Conservation (phyloP, 169 alveolate species). For the Amoebophrya sp. region DNA sequence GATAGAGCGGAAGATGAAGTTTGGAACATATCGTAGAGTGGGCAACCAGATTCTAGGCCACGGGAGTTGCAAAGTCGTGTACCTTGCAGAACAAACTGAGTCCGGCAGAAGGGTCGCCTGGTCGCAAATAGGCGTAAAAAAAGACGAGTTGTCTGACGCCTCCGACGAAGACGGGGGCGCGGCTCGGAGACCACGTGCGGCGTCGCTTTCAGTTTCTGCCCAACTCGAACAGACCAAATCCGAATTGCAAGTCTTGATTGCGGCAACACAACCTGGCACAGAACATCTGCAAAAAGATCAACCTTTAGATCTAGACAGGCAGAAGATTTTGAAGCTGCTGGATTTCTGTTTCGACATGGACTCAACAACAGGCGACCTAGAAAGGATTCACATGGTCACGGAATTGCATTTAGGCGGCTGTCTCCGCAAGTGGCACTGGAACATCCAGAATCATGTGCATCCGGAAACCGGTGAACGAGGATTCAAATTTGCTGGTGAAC, state of each 20-base stretch:
- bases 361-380: not conserved
- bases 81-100: not conserved
- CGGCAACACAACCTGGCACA: not conserved
- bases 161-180: too few species aligned
- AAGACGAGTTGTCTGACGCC: not conserved
- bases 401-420: not conserved
- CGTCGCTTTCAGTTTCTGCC: not conserved
- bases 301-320: not conserved
- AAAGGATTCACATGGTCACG: constrained; percentile 17
- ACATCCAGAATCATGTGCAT: not conserved
- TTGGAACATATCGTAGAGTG: not conserved
- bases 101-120: not conserved
- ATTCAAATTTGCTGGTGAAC: not conserved
- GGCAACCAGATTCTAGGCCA: not conserved
- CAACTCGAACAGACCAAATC: not conserved
- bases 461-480: not conserved
- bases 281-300: not conserved
- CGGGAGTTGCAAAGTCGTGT: constrained; percentile 25
- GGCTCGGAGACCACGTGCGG: not conserved
- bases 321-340: not conserved
- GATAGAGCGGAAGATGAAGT: not conserved
- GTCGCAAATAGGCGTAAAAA: not conserved
- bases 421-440: constrained; percentile 19
- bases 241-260: not conserved
- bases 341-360: not conserved